Conservation (phyloP, 805 yeast species). For the Suhomyces kilbournensis region DNA sequence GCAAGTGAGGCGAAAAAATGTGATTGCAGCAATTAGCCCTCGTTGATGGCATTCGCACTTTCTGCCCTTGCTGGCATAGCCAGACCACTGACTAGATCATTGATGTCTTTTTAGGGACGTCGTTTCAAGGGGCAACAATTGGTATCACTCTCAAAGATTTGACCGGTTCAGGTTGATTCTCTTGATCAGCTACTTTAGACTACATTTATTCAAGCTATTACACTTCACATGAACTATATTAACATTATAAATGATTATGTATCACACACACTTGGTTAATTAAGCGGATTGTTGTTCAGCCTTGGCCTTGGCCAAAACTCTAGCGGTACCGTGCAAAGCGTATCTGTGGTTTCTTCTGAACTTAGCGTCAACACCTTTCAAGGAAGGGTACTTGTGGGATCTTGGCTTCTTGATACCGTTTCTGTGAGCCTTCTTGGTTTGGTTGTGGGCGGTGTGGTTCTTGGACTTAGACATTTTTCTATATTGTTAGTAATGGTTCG, state of each 20-base stretch:
- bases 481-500: conserved; percentile 24
- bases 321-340: conserved; percentile 97
- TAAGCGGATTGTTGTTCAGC: conserved; percentile 48
- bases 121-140: too few relatives aligned
- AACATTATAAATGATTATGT: conserved; percentile 12
- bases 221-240: conserved; percentile 15
- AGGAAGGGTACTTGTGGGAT: conserved; percentile 96
- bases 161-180: too few relatives aligned
- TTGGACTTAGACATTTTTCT: conserved; percentile 93
- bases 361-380: conserved; percentile 98
- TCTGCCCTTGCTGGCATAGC: too few relatives aligned
- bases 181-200: too few relatives aligned
- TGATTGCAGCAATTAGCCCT: too few relatives aligned
- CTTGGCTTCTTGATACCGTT: conserved; percentile 99
- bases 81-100: too few relatives aligned
- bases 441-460: conserved; percentile 99
- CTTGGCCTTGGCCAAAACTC: conserved; percentile 82
- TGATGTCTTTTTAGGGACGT: too few relatives aligned
- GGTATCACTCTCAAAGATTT: too few relatives aligned
- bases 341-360: conserved; percentile 99
- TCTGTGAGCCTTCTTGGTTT: conserved; percentile 99
- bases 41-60: too few relatives aligned
- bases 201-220: too few relatives aligned
- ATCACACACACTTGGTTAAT: conserved; percentile 10
- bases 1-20: neutral